phyloP scores from a whole-genome alignment of 164 flowering plant species.

The Dillenia suffruticosa region DNA sequence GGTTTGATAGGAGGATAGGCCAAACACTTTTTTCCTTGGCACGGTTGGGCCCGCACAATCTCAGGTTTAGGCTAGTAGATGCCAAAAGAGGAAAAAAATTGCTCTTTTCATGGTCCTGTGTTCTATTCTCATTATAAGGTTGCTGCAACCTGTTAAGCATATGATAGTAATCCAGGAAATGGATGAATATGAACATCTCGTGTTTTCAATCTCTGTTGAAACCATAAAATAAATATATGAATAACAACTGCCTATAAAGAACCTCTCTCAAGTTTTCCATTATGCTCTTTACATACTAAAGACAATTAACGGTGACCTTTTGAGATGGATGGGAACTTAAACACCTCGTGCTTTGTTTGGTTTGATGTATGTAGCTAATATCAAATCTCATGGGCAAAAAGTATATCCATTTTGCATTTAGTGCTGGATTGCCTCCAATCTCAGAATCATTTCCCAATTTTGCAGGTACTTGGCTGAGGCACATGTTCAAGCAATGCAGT shows the following conservation, averaged over 20 bases:
- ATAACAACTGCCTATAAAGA: too few relatives aligned
- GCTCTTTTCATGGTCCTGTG: neutral
- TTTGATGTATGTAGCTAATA: neutral
- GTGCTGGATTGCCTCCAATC: neutral
- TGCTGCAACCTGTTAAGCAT: neutral
- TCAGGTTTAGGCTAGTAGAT: neutral
- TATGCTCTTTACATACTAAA: too few relatives aligned
- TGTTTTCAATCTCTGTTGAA: neutral
- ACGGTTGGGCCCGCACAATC: neutral
- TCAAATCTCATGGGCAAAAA: neutral
- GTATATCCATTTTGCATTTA: too few relatives aligned
- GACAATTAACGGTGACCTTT: too few relatives aligned
- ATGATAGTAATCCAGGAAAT: too few relatives aligned
- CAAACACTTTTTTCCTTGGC: neutral
- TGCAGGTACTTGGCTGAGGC: slow-evolving; percentile 40
- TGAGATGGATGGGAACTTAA: too few relatives aligned
- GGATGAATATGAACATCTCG: too few relatives aligned
- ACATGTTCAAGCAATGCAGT: slow-evolving; percentile 33
- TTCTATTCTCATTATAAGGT: neutral
- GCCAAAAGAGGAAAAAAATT: neutral
- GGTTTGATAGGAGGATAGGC: neutral
- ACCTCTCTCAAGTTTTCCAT: too few relatives aligned
- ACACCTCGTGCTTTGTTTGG: too few relatives aligned
- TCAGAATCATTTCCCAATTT: slow-evolving; percentile 5
- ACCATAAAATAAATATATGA: too few relatives aligned